Evolutionary conservation across 2,329 filamentous ascomycete species (phyloP).

Genomic region (Pseudogymnoascus sp.): DNA sequence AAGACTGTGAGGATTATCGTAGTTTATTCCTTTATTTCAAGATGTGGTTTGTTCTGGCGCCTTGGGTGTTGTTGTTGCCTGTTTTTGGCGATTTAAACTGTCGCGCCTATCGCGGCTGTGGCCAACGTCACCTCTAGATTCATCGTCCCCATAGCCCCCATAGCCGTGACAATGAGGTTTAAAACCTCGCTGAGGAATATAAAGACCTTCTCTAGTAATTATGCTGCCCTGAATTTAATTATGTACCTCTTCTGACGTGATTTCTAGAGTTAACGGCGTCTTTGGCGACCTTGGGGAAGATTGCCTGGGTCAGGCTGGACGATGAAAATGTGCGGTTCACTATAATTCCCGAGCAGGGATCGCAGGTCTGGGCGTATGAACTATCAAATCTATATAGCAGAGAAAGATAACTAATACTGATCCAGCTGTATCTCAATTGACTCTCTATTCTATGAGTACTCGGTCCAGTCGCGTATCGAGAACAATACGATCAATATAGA

Average conservation of each 20-base stretch:
- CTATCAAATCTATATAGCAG: conserved; percentile 11
- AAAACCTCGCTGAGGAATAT: conserved; percentile 59
- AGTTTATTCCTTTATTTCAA: not conserved
- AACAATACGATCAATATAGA: conserved; percentile 94
- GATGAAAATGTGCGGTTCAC: conserved; percentile 86
- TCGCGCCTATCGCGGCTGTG: conserved; percentile 1
- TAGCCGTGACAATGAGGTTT: conserved; percentile 47
- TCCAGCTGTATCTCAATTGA: conserved; percentile 56
- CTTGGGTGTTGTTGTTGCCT: not conserved
- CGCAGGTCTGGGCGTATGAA: conserved; percentile 83
- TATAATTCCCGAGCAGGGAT: conserved; percentile 87
- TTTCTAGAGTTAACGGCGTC: conserved; percentile 54
- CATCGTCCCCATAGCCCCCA: not conserved
- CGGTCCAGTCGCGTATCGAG: conserved; percentile 72
- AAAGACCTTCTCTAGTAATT: conserved; percentile 55
- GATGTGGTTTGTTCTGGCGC: not conserved
- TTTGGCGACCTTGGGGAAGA: conserved; percentile 46
- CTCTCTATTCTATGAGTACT: conserved; percentile 79
- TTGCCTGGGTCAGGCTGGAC: conserved; percentile 56
- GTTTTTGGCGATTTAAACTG: not conserved
- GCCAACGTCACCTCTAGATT: not conserved
- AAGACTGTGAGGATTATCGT: not conserved
- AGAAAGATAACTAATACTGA: not conserved
- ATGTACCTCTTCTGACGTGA: not conserved
- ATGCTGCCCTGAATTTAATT: not conserved